Percentiles rank a stretch among this genome's conserved stretches.
Conservation (phyloP, 768 basidiomycete genomes). For the Coprinopsis cinerea region DNA sequence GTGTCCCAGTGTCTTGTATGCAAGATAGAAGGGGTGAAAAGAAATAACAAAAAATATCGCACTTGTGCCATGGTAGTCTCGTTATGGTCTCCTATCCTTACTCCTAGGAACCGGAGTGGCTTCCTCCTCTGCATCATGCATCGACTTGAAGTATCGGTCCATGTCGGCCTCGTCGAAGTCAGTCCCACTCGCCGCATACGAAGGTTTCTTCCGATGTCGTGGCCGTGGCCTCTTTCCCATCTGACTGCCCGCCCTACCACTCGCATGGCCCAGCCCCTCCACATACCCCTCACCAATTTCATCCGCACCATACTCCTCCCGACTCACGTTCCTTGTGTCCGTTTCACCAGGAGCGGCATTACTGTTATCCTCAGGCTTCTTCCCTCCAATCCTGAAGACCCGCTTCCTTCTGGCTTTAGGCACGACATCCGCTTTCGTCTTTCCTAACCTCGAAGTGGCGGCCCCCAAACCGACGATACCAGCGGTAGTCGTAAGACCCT, state of each 20-base stretch:
- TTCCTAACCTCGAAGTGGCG: slow-evolving; percentile 4
- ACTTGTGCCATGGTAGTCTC: no score
- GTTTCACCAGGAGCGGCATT: slow-evolving; percentile 13
- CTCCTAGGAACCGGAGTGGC: background rate
- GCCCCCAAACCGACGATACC: slow-evolving; percentile 11
- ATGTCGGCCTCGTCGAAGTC: slow-evolving; percentile 67
- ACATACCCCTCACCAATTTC: background rate
- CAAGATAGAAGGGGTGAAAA: no score
- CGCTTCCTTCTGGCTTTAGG: slow-evolving; percentile 75
- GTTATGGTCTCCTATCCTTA: background rate
- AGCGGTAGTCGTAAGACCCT: slow-evolving; percentile 39
- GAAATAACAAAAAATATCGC: no score
- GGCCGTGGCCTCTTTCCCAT: background rate
- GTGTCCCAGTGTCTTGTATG: no score
- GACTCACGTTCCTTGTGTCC: background rate
- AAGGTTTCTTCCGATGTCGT: slow-evolving; percentile 8
- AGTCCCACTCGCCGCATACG: slow-evolving; percentile 22
- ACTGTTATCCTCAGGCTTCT: slow-evolving; percentile 17
- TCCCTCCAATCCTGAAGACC: slow-evolving; percentile 54
- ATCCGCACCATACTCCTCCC: background rate
- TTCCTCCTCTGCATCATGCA: slow-evolving; percentile 15
- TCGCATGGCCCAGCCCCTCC: background rate
- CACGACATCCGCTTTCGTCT: slow-evolving; percentile 6
- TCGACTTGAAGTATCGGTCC: slow-evolving; percentile 62
- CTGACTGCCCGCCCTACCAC: background rate